A percentile compares a stretch with the other conserved stretches of the same genome.
Evolutionary conservation across 805 yeast genomes (phyloP).

Genomic region (Yamadazyma phyllophila): DNA sequence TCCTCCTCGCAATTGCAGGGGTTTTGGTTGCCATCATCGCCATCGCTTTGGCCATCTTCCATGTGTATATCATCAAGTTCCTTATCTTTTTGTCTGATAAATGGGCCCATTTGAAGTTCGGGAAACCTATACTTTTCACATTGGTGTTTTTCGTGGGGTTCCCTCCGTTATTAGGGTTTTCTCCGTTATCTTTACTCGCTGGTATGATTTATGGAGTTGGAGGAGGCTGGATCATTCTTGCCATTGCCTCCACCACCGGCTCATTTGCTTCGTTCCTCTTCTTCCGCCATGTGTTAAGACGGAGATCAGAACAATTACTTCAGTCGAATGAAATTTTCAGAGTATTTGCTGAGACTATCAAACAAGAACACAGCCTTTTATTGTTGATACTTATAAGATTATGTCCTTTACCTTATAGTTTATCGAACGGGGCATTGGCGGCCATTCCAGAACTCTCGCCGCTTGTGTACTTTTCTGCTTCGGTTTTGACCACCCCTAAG

Average conservation of each 20-base stretch:
- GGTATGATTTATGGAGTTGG: conserved; percentile 86
- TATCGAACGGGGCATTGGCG: conserved; percentile 90
- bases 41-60: conserved; percentile 25
- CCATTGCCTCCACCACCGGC: conserved; percentile 67
- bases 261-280: conserved; percentile 71
- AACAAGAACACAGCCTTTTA: conserved; percentile 57
- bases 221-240: conserved; percentile 75
- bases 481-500: conserved; percentile 78
- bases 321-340: conserved; percentile 61
- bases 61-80: conserved; percentile 31
- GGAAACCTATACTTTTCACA: conserved; percentile 46
- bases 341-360: conserved; percentile 71
- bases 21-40: conserved; percentile 10
- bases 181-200: conserved; percentile 59
- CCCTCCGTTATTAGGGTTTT: conserved; percentile 88
- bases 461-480: conserved; percentile 64
- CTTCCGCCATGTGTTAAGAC: conserved; percentile 57
- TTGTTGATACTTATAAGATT: conserved; percentile 71
- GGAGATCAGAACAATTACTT: conserved; percentile 60
- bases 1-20: conserved; percentile 17
- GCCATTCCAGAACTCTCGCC: conserved; percentile 75
- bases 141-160: conserved; percentile 69
- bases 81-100: conserved; percentile 44
- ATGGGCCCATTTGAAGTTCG: conserved; percentile 40
- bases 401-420: conserved; percentile 91